phyloP scores from a whole-genome alignment of 345 rosid species.

The Populus pruinosa region DNA sequence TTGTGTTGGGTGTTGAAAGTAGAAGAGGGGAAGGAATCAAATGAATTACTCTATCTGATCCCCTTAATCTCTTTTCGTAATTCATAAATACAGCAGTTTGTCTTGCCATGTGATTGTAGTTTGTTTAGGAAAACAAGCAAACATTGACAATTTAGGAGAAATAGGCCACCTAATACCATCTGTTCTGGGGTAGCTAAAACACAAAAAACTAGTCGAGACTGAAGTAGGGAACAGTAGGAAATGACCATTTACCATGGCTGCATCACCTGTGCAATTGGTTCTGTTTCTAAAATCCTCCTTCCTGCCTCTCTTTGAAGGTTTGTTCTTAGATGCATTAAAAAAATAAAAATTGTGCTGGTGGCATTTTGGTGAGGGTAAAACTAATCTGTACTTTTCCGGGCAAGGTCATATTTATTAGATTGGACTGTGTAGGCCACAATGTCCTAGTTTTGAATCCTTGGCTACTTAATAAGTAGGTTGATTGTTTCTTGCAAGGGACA shows the following conservation, averaged over 20 bases:
- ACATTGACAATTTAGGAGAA: too few species aligned
- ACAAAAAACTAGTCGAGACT: neutral
- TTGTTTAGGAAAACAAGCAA: neutral
- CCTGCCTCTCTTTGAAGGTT: neutral
- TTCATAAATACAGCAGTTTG: neutral
- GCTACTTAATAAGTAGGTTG: neutral
- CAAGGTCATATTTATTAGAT: neutral
- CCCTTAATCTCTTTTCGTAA: neutral
- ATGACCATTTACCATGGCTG: neutral
- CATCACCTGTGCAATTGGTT: neutral
- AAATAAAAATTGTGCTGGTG: neutral
- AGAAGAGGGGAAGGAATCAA: neutral
- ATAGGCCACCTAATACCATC: too few species aligned
- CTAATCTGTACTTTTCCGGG: neutral
- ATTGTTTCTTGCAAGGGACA: neutral
- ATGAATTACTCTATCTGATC: neutral
- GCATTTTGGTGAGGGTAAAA: neutral
- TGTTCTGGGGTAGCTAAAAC: neutral
- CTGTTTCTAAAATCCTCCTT: neutral
- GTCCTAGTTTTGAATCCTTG: neutral
- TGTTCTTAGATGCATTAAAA: neutral
- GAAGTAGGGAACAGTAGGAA: neutral
- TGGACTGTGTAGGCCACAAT: neutral
- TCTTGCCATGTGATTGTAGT: neutral
- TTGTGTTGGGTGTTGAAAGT: neutral